A percentile compares a stretch with the other conserved stretches of the same genome.
Conservation (phyloP, 169 alveolate species). For the Babesia caballi region DNA sequence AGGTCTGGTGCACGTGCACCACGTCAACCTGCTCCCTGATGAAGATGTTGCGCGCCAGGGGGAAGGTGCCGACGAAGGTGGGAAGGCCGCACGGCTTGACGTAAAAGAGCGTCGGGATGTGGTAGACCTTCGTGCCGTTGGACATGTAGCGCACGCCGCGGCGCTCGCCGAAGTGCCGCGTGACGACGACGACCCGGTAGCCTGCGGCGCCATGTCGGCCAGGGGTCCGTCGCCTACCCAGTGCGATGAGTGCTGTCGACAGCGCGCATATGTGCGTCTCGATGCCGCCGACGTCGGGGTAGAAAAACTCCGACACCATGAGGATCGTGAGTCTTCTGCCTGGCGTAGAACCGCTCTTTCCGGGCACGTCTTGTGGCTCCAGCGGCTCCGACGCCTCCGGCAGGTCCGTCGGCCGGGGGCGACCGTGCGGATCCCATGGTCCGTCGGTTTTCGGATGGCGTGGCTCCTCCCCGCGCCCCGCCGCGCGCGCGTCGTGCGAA, state of each 20-base stretch:
- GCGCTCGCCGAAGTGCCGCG: constrained; percentile 88
- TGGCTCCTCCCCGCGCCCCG: background rate
- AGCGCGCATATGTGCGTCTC: constrained; percentile 97
- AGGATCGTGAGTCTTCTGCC: constrained; percentile 61
- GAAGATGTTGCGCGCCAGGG: constrained; percentile 87
- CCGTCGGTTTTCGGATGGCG: no score
- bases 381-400: no score
- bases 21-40: constrained; percentile 94
- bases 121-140: constrained; percentile 97
- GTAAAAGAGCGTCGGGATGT: constrained; percentile 86
- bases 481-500: background rate
- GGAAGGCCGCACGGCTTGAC: constrained; percentile 67
- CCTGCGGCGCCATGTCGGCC: constrained; percentile 73
- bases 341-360: no score
- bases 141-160: constrained; percentile 95
- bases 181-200: constrained; percentile 93
- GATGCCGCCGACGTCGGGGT: constrained; percentile 98
- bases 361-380: no score
- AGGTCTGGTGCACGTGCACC: constrained; percentile 78
- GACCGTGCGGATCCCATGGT: no score
- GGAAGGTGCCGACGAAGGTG: constrained; percentile 59
- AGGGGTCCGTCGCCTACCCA: constrained; percentile 62
- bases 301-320: constrained; percentile 88
- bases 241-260: constrained; percentile 87
- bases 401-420: no score